Evolutionary conservation across 148 eudicot genomes (phyloP), one percentile per base, ranked within the genome.

Genomic region (Hydrangea macrophylla): DNA sequence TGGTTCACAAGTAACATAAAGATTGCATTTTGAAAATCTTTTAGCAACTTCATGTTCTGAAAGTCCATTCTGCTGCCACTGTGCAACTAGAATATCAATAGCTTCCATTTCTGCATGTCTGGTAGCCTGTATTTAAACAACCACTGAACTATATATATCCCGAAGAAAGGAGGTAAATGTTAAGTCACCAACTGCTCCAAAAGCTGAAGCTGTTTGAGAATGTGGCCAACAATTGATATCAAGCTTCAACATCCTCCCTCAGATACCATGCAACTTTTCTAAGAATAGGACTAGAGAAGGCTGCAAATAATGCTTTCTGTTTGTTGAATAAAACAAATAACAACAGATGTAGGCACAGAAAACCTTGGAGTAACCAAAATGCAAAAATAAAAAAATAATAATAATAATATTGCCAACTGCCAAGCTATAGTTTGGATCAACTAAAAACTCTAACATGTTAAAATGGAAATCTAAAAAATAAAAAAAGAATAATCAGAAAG

Each of bases 1-100:
- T 18, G 98, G 98, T 74, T 93, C 98, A 75, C 98, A 93, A 3
- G 98, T 90, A 36, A 93, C 97, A 78, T 86, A 93, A 53, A 93
- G 92, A 62, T 27, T 72, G 59, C 92, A 86, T 20, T 71, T 83
- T 50, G 96, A 85, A 58, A 93, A 69, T 58, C 65, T 85, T 61
- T 77, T 20, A n/a, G 85, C 72, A 60, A 90, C 76, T 67, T 90
- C 84, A 39, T 75, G 70, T 44, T 75, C 72, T 26, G 90, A 79
- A 44, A 88, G 77, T 39, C 85, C 88, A 33, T 76, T 68, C 64
- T 71, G 70, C 48, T 84, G 80, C 96, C 98, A 92, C 72, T 75
- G 85, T 55, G 76, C 78, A 51, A 92, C 80, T 37, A 92, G 80
- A 39, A 67, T 25, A 69, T 92, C 96, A 63, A 88, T 79, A 54